These are phyloP conservation scores for Alternaria arbusti DNA, from an alignment of 2,329 filamentous ascomycete genomes.

Conservation along the genomic window DNA sequence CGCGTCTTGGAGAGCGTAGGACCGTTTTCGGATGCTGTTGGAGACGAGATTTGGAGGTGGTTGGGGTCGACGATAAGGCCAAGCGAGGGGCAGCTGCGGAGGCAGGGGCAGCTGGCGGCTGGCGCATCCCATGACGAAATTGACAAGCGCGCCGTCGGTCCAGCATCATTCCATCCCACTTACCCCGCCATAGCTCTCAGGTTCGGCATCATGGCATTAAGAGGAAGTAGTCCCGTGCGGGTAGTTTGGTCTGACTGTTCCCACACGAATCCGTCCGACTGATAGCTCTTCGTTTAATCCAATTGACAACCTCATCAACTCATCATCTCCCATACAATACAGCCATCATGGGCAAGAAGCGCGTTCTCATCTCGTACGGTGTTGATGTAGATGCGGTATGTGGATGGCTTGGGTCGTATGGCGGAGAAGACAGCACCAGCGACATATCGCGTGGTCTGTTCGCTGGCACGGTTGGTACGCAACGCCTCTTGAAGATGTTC, in stretches of 20 bases:
- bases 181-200: constrained; percentile 19
- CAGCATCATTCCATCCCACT: constrained; percentile 2
- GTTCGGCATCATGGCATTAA: constrained; percentile 8
- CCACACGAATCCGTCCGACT: not conserved
- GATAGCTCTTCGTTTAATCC: not conserved
- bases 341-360: constrained; percentile 55
- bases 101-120: not conserved
- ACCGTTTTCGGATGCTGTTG: not conserved
- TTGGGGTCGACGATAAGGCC: constrained; percentile 3
- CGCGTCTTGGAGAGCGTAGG: not conserved
- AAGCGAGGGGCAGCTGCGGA: not conserved
- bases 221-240: not conserved
- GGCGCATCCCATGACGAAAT: not conserved
- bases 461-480: constrained; percentile 72
- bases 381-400: constrained; percentile 74
- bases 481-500: constrained; percentile 72
- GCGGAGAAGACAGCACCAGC: constrained; percentile 72
- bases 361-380: constrained; percentile 66
- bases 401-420: constrained; percentile 77
- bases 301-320: not conserved
- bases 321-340: not conserved
- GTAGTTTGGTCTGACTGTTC: not conserved
- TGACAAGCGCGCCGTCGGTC: constrained; percentile 9
- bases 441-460: constrained; percentile 75
- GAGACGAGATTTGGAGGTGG: constrained; percentile 2